A percentile compares a stretch with the other conserved stretches of the same genome.
These are phyloP conservation scores for Fremontodendron californicum DNA, from an alignment of 345 rosid genomes.

Conservation along the genomic window DNA sequence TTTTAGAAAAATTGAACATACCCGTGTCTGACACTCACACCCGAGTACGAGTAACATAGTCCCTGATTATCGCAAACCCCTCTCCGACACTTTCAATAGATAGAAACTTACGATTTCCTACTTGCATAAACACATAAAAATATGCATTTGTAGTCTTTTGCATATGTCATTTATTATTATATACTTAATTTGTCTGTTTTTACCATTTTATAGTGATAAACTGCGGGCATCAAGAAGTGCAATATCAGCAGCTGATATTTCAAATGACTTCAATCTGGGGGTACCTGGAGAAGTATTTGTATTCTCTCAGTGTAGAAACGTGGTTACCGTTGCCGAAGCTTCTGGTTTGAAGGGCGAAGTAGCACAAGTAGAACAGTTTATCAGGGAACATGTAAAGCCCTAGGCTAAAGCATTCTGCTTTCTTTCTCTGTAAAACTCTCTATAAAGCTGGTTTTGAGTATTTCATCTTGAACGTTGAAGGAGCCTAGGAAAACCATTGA, in stretches of 20 bases:
- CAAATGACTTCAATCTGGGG: slow-evolving; percentile 72
- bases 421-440: not conserved
- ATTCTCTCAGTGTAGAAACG: slow-evolving; percentile 69
- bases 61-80: slow-evolving; percentile 11
- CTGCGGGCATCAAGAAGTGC: slow-evolving; percentile 62
- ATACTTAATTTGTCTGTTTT: slow-evolving; percentile 3
- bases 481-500: slow-evolving; percentile 2
- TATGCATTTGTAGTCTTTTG: not conserved
- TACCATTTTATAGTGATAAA: slow-evolving; percentile 53
- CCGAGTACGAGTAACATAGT: too few species aligned
- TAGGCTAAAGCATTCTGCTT: slow-evolving; percentile 21
- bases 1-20: too few species aligned
- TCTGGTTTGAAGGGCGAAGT: slow-evolving; percentile 71
- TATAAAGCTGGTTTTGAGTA: not conserved
- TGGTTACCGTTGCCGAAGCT: slow-evolving; percentile 66
- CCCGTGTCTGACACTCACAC: too few species aligned
- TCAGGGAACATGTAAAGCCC: slow-evolving; percentile 66
- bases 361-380: slow-evolving; percentile 61
- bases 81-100: not conserved
- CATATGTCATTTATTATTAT: not conserved
- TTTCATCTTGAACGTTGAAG: not conserved
- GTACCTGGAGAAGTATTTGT: slow-evolving; percentile 61
- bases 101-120: not conserved
- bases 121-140: not conserved
- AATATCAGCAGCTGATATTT: slow-evolving; percentile 72